Conservation (phyloP, 805 yeast genomes). For the Starmerella etchellsii region DNA sequence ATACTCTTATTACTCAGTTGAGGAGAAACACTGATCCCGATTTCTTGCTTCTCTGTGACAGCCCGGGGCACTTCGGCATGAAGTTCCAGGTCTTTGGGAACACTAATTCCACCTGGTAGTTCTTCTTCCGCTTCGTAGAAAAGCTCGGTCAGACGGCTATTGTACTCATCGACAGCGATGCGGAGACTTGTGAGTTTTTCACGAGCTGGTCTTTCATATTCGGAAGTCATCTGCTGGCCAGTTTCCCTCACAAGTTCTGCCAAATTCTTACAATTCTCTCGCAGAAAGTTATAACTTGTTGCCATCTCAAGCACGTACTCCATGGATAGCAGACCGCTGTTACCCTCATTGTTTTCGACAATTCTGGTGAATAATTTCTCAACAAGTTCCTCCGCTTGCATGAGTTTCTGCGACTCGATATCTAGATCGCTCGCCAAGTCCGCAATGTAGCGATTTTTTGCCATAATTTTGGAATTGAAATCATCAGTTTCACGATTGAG, state of each 20-base stretch:
- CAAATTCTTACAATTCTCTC: background rate
- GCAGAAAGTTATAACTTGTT: background rate
- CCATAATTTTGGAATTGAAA: background rate
- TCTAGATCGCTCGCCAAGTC: background rate
- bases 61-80: background rate
- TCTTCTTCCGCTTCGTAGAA: background rate
- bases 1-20: background rate
- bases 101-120: background rate
- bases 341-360: background rate
- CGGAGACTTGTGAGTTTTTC: background rate
- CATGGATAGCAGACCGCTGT: background rate
- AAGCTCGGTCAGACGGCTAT: background rate
- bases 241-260: background rate
- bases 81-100: background rate
- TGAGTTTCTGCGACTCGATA: background rate
- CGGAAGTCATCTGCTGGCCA: background rate
- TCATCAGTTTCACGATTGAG: background rate
- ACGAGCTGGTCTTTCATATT: slow-evolving; percentile 2
- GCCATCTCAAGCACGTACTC: background rate
- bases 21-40: background rate
- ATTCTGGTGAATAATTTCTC: background rate
- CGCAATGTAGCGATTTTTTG: background rate
- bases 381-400: background rate
- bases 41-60: background rate
- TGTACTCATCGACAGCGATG: slow-evolving; percentile 3